phyloP scores from a whole-genome alignment of 1,139 yeast species.

The Sugiyamaella paludigena region DNA sequence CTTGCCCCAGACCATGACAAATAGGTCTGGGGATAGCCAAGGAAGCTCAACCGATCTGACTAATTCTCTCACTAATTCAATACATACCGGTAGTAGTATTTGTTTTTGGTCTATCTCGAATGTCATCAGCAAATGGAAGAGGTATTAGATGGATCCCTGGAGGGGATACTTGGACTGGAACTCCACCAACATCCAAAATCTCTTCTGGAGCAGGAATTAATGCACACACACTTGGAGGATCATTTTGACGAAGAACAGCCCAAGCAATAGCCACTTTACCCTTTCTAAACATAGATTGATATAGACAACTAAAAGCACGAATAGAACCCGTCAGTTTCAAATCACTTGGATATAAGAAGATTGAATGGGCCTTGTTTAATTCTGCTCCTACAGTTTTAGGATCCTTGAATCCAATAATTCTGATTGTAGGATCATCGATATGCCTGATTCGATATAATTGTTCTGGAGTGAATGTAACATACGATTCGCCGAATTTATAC shows the following conservation, averaged over 20 bases:
- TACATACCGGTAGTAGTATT: too few relatives aligned
- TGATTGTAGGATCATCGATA: slow-evolving; percentile 45
- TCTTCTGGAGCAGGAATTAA: slow-evolving; percentile 51
- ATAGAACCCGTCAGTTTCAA: slow-evolving; percentile 60
- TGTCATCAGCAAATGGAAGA: slow-evolving; percentile 41
- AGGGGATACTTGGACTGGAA: slow-evolving; percentile 25
- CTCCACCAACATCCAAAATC: slow-evolving; percentile 17
- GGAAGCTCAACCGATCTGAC: neutral
- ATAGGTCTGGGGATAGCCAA: too few relatives aligned
- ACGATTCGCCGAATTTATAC: slow-evolving; percentile 47
- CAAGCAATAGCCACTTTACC: slow-evolving; percentile 65
- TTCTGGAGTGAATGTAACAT: slow-evolving; percentile 42
- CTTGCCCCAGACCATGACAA: too few relatives aligned
- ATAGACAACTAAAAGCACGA: slow-evolving; percentile 65
- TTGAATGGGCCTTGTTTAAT: slow-evolving; percentile 54
- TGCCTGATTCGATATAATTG: slow-evolving; percentile 38
- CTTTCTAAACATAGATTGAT: slow-evolving; percentile 54
- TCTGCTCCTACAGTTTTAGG: slow-evolving; percentile 31
- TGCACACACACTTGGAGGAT: slow-evolving; percentile 60
- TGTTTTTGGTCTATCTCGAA: slow-evolving; percentile 33
- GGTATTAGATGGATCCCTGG: slow-evolving; percentile 40
- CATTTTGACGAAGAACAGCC: slow-evolving; percentile 57
- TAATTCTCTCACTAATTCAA: neutral
- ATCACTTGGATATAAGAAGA: slow-evolving; percentile 60
- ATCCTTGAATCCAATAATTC: slow-evolving; percentile 68